Percentiles rank a stretch among this genome's conserved stretches.
Conservation (phyloP, 192 early-diverging fungal genomes). For the Coemansia sp. region DNA sequence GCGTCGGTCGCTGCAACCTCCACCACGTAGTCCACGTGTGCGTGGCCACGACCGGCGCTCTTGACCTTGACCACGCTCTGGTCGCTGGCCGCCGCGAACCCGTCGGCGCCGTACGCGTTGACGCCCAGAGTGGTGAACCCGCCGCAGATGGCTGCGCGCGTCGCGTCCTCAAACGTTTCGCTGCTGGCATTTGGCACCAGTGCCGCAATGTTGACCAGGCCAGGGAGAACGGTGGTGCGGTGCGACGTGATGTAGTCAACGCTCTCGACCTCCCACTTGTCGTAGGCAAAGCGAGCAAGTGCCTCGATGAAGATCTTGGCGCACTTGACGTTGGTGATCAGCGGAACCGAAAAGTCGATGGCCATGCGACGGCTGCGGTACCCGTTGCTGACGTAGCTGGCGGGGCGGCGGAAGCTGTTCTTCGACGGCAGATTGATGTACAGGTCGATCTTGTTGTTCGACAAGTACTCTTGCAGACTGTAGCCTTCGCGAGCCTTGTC, state of each 20-base stretch:
- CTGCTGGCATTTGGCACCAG: slow-evolving; percentile 59
- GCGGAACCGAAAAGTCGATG: slow-evolving; percentile 92
- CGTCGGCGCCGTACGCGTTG: slow-evolving; percentile 55
- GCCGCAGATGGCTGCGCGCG: slow-evolving; percentile 74
- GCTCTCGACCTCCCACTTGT: slow-evolving; percentile 70
- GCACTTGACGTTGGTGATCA: slow-evolving; percentile 99
- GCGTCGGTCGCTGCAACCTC: slow-evolving; percentile 67
- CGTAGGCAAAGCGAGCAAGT: slow-evolving; percentile 64
- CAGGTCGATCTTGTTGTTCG: slow-evolving; percentile 95
- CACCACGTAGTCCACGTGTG: slow-evolving; percentile 72
- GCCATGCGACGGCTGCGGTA: slow-evolving; percentile 97
- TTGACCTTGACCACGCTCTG: slow-evolving; percentile 50
- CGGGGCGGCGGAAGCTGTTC: slow-evolving; percentile 94
- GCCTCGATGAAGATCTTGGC: slow-evolving; percentile 99
- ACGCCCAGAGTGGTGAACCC: slow-evolving; percentile 84
- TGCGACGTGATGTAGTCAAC: slow-evolving; percentile 93
- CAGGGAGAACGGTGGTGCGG: slow-evolving; percentile 79
- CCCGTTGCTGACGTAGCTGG: slow-evolving; percentile 91
- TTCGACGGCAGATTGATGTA: slow-evolving; percentile 99
- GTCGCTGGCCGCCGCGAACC: slow-evolving; percentile 29
- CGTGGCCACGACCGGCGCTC: slow-evolving; percentile 58
- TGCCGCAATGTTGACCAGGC: slow-evolving; percentile 81
- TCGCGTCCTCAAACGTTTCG: slow-evolving; percentile 59
- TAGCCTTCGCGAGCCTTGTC: slow-evolving; percentile 74
- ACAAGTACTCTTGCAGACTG: slow-evolving; percentile 90